phyloP scores from a whole-genome alignment of 1,284 basidiomycete genomes.

The Gomphus sp. region DNA sequence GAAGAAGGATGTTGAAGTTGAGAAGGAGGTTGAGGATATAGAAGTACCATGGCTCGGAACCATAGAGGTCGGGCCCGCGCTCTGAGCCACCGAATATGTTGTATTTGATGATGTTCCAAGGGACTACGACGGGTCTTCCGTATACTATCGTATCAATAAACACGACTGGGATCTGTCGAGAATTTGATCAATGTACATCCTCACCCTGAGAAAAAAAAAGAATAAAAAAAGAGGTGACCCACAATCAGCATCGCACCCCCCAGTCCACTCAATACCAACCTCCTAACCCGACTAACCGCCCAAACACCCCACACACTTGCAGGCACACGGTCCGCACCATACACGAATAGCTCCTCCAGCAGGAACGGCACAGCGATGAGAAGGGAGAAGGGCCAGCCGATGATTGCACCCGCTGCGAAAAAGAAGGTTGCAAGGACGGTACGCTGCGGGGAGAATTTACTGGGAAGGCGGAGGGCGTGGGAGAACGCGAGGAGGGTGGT shows the following conservation, averaged over 20 bases:
- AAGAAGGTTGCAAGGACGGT: conserved; percentile 56
- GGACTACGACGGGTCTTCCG: conserved; percentile 68
- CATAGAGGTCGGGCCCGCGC: conserved; percentile 88
- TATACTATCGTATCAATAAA: conserved; percentile 85
- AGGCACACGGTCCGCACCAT: conserved; percentile 63
- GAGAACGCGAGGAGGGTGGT: conserved; percentile 77
- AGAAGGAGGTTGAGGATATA: conserved; percentile 83
- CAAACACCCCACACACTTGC: conserved; percentile 41
- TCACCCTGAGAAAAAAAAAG: too few species aligned
- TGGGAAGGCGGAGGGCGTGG: conserved; percentile 66
- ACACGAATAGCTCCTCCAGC: conserved; percentile 81
- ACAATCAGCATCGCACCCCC: conserved; percentile 62
- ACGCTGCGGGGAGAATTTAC: conserved; percentile 40
- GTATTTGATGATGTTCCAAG: conserved; percentile 92
- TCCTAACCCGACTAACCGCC: conserved; percentile 52
- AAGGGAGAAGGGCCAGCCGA: conserved; percentile 95
- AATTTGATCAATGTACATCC: too few species aligned
- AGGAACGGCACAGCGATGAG: conserved; percentile 85
- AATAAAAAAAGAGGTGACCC: too few species aligned
- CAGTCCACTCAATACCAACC: conserved; percentile 49
- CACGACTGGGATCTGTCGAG: conserved; percentile 66
- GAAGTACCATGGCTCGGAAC: conserved; percentile 80
- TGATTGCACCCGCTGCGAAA: conserved; percentile 78
- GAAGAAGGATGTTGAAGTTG: conserved; percentile 87
- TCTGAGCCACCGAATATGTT: conserved; percentile 79